Conservation (phyloP, 202 grass and related monocot genomes). For the Panicum virgatum region DNA sequence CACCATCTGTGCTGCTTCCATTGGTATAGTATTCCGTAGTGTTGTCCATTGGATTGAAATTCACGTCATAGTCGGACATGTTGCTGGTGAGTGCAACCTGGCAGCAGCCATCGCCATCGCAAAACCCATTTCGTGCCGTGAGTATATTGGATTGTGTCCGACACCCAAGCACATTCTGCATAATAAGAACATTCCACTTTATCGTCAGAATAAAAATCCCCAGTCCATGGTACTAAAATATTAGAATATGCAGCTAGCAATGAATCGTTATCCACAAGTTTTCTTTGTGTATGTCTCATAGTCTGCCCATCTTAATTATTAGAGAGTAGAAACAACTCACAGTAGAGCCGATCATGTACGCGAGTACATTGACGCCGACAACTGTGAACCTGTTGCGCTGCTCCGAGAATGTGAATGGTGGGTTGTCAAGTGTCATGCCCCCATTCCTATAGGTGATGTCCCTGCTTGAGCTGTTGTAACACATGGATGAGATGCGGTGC, state of each 20-base stretch:
- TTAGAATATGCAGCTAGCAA: background rate
- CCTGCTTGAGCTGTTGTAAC: background rate
- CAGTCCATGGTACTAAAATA: background rate
- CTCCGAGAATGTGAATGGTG: background rate
- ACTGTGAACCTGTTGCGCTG: conserved; percentile 10
- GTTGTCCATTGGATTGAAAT: background rate
- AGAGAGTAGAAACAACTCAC: background rate
- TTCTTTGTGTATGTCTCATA: too few species aligned
- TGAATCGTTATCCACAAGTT: background rate
- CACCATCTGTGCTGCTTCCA: background rate
- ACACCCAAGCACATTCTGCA: conserved; percentile 24
- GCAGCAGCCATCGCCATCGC: background rate
- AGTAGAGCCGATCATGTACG: background rate
- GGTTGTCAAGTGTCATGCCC: background rate
- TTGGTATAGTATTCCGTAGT: background rate
- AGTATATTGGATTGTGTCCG: background rate
- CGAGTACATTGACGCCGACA: background rate
- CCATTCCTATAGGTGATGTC: fast-evolving
- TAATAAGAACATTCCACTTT: background rate
- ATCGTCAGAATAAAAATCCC: background rate
- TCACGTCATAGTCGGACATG: fast-evolving
- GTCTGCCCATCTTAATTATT: too few species aligned
- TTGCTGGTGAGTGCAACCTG: background rate
- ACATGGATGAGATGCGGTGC: background rate
- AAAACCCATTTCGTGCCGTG: background rate